Base-by-base conservation (phyloP, 345 rosid species). In the Syzygium grande region DNA sequence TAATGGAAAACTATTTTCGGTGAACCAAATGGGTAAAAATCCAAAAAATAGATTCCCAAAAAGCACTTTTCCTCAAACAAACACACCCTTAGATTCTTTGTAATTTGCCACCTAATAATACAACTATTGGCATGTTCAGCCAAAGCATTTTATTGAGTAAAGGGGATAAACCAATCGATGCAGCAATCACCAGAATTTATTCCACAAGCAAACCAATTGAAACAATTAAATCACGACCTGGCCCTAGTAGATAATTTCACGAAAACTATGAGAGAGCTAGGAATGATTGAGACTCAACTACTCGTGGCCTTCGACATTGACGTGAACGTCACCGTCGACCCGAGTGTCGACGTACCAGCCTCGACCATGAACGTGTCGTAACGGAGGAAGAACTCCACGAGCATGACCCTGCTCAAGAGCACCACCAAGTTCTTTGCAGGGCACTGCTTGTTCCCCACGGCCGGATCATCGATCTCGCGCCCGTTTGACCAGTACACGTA, bases 401-500 rank as follows among this genome's bases (percentile, higher is more conserved):
- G 56, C 41, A 92, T 83, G 77, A 92, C 87, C 87, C 93, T 86
- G 16, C 92, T 34, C 49, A 89, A 63, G 17, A 90, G 78, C 9
- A 91, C 91, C 34, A 92, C 93, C 78, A 92, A 79, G 11, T 92
- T 91, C 88, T 92, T 92, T 19, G 91, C 93, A 9, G 91, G 90
- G 46, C 93, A 92, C 86, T 92, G 93, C 88, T 92, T 92, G 78
- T 92, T 89, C 68, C 49, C 87, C 55, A 90, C 19, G 11, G 92
- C 85, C 6, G 92, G 92, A 34, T 54, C 21, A 68, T 89, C 91
- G 17, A 91, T 91, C 89, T 92, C 93, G 2, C 88, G 91, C 8
- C 93, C 93, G 52, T 92, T 92, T 4, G 92, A 92, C 93, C 93
- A 92, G 38, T 89, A n/a, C 86, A 92, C 92, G 84, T 92, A 86